phyloP scores from a whole-genome alignment of 345 rosid species.

The Geranium rotundifolium region DNA sequence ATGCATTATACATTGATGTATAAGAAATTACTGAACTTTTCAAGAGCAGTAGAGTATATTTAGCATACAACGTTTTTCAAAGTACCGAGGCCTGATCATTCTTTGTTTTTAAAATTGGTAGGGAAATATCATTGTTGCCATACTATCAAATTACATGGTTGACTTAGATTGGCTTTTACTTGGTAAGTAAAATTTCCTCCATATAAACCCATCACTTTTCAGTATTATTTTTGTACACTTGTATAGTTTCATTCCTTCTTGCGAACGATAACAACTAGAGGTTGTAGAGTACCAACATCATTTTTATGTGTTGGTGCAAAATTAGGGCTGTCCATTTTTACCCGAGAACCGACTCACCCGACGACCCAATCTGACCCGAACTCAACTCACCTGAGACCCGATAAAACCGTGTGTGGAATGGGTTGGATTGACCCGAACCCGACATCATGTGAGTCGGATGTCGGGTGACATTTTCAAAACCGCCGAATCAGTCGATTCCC shows the following conservation, averaged over 20 bases:
- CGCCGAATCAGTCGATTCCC: too few species aligned
- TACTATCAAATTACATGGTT: constrained; percentile 90
- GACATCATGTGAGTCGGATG: too few species aligned
- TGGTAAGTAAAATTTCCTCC: constrained; percentile 21
- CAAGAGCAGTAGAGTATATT: not conserved
- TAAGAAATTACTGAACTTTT: too few species aligned
- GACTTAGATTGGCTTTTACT: constrained; percentile 78
- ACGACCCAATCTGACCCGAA: too few species aligned
- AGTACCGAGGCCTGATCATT: constrained; percentile 7
- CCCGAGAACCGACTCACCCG: too few species aligned
- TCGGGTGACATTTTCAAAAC: too few species aligned
- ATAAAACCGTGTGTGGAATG: too few species aligned
- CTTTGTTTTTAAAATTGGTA: constrained; percentile 13
- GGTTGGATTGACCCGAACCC: too few species aligned
- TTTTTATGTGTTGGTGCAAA: not conserved
- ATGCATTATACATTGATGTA: too few species aligned
- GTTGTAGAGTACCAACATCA: not conserved
- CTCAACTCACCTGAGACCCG: too few species aligned
- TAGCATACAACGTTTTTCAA: not conserved
- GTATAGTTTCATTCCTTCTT: constrained; percentile 1
- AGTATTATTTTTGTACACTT: not conserved
- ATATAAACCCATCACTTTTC: not conserved
- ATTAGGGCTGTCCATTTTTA: too few species aligned
- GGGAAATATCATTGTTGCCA: constrained; percentile 68
- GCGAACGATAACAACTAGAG: not conserved